Conservation (phyloP, 2,329 filamentous ascomycete genomes). For the Dactylellina sp. region DNA sequence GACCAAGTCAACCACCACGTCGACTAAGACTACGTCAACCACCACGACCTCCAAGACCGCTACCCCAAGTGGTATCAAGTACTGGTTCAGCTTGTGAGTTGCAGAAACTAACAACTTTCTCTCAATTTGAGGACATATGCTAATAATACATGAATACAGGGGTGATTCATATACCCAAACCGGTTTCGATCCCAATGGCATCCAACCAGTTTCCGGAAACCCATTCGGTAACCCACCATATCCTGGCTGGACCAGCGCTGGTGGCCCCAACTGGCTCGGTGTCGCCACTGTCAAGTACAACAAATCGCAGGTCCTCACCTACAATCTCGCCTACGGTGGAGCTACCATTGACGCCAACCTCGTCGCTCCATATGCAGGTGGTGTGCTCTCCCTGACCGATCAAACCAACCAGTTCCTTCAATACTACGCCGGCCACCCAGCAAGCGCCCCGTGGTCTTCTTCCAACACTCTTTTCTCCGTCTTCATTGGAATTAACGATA, state of each 20-base stretch:
- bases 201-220: slow-evolving; percentile 69
- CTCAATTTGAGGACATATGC: neutral
- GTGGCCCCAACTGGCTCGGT: slow-evolving; percentile 69
- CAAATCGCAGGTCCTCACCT: slow-evolving; percentile 66
- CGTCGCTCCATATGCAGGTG: slow-evolving; percentile 67
- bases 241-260: slow-evolving; percentile 67
- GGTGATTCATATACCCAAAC: slow-evolving; percentile 73
- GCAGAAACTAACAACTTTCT: neutral
- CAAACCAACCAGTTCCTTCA: slow-evolving; percentile 67
- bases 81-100: slow-evolving; percentile 49
- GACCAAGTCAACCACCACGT: slow-evolving; percentile 25
- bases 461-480: slow-evolving; percentile 66
- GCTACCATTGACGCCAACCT: slow-evolving; percentile 69
- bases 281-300: slow-evolving; percentile 68
- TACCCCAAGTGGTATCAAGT: slow-evolving; percentile 38
- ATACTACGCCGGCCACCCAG: slow-evolving; percentile 65
- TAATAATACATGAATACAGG: slow-evolving; percentile 61
- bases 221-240: slow-evolving; percentile 73
- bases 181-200: slow-evolving; percentile 69
- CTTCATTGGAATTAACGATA: slow-evolving; percentile 71
- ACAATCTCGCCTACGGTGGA: slow-evolving; percentile 70
- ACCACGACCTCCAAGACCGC: slow-evolving; percentile 35
- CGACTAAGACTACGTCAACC: slow-evolving; percentile 22
- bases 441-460: slow-evolving; percentile 63
- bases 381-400: slow-evolving; percentile 68